Evolutionary conservation across 2,329 filamentous ascomycete species (phyloP).

Genomic region (Zymoseptoria pseudotritici): DNA sequence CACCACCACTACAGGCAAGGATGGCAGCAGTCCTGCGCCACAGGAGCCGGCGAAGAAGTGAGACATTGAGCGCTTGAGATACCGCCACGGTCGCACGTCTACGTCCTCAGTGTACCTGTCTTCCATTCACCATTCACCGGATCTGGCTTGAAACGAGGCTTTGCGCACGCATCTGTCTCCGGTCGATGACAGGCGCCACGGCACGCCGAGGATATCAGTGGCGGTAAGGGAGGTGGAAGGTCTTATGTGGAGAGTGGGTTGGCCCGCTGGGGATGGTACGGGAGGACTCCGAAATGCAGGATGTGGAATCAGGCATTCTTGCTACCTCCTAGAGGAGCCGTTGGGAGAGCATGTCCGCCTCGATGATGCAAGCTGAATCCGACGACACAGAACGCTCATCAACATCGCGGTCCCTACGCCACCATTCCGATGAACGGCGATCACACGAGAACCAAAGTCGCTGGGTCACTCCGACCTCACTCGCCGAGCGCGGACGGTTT

Average conservation of each 20-base stretch:
- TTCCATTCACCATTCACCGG: background rate
- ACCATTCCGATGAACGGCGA: no score
- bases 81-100: background rate
- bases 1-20: background rate
- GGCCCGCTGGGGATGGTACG: background rate
- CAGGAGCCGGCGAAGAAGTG: background rate
- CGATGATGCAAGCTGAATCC: no score
- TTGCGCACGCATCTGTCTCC: background rate
- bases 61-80: background rate
- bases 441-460: no score
- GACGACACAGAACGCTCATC: no score
- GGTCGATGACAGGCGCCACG: background rate
- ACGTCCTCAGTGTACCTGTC: background rate
- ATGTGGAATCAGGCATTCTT: background rate
- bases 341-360: no score
- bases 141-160: background rate
- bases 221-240: background rate
- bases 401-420: no score
- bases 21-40: background rate
- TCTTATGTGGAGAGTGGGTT: background rate
- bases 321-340: no score
- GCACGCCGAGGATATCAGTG: background rate
- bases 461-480: no score
- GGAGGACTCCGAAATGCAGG: background rate
- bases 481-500: background rate